Evolutionary conservation across 139 green algal species (phyloP), one percentile per base, ranked within the genome.

Genomic region (Chlamydomonas urium): DNA sequence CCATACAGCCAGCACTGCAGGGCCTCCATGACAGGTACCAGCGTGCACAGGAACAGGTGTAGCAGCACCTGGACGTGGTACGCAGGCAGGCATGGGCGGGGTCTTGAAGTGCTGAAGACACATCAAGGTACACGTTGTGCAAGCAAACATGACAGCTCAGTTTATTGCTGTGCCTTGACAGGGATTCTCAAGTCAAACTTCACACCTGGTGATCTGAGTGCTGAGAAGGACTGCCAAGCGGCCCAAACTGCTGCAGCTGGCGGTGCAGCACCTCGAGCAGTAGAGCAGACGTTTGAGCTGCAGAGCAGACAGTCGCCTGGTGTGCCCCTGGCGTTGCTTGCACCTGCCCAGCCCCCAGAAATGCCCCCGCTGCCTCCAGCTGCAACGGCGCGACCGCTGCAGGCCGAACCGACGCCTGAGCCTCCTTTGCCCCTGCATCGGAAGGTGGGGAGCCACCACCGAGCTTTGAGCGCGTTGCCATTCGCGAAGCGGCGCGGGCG

Each of bases 1-100:
- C 63, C 24, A 32, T 71, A 45, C 70, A 76, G 58, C 70, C 70
- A 76, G 1, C 37, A 29, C 4, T 69, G 32, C 38, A 70, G 59
- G 42, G 58, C 42, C 4, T 71, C 38, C 59, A 76, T 33, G n/a
- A 76, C 58, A 3, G 70, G 70, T 21, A 37, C 45, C 8, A 69
- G 26, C 19, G 61, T 6, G 47, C 71, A 60, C 26, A 68, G 58
- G 24, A 57, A 42, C 71, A 72, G 61, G 34, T 66, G 61, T 34
- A 71, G 59, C 71, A 77, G 6, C 45, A 21, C 24, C 61, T 71
- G 71, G 24, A 60, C 28, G n/a, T 28, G 24, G 53, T n/a, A n/a
- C n/a, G n/a, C n/a, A n/a, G n/a, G n/a, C n/a, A n/a, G n/a, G n/a
- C n/a, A n/a, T n/a, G n/a, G n/a, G n/a, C n/a, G n/a, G n/a, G n/a